Base-by-base conservation (phyloP, 805 yeast genomes). In the Saccharomycopsis vini region DNA sequence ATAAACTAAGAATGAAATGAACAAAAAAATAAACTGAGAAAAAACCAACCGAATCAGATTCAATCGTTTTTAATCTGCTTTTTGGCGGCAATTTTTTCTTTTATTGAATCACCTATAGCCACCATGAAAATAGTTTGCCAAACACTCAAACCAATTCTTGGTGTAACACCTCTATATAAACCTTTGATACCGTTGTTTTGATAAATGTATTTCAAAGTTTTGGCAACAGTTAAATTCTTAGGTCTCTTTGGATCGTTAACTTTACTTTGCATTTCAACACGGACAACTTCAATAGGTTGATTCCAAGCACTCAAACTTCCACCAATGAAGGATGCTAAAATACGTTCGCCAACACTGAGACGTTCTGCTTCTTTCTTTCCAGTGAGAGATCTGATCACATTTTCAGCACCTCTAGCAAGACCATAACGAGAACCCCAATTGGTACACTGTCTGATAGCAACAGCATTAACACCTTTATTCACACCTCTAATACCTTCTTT, bases 71-170 rank as follows among this genome's bases (percentile, higher is more conserved):
- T n/a, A n/a, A n/a, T 33, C 18, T 19, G 20, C 31, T 40, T 22
- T 23, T 31, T 36, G 18, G 43, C 15, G 23, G 51, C 51, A 29
- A 48, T 43, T 37, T 43, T 44, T 44, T 80, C 87, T 62, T 77
- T 81, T 28, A 88, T 88, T 64, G 88, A 85, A 60, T 92, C 98
- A 62, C 97, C 98, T 54, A 92, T 78, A 10, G 95, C 96, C 47
- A 90, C 97, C 97, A 90, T 90, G 63, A 95, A 90, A 37, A 90
- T 87, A 2, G 97, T 90, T 71, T 92, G 98, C 97, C 97, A 92
- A 51, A 90, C 81, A 57, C 97, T 95, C 52, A 92, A 74, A 45
- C 95, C 97, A 54, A 92, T 77, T 73, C 98, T 83, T 55, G 98
- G 97, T 13, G 97, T 79, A 36, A 89, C 96, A 60, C 98, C 98